A percentile compares a stretch with the other conserved stretches of the same genome.
Conservation (phyloP, 768 basidiomycete species). For the Cyclocybe aegerita region DNA sequence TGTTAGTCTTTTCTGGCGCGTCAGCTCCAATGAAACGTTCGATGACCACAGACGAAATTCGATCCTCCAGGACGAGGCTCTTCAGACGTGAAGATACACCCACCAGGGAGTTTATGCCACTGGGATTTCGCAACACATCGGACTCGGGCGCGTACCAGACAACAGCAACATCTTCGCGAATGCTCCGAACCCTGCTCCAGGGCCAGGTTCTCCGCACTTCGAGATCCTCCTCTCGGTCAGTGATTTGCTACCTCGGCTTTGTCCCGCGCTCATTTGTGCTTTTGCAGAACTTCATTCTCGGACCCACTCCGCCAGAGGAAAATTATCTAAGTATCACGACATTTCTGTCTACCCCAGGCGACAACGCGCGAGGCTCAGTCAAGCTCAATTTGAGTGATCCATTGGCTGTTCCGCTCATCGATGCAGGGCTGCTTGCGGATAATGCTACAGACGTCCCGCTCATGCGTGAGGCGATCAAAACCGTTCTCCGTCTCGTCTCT, state of each 20-base stretch:
- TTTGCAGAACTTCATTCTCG: conserved; percentile 6
- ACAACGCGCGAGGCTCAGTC: background rate
- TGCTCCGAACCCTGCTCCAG: conserved; percentile 26
- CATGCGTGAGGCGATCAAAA: conserved; percentile 8
- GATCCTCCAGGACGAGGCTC: conserved; percentile 6
- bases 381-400: background rate
- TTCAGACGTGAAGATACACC: conserved; percentile 23
- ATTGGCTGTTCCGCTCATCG: conserved; percentile 4
- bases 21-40: conserved; percentile 19
- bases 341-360: conserved; percentile 16
- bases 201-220: conserved; percentile 28
- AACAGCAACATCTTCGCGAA: conserved; percentile 18
- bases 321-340: conserved; percentile 16
- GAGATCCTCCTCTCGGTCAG: conserved; percentile 27
- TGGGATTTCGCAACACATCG: conserved; percentile 16
- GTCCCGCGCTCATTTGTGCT: too few relatives aligned
- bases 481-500: conserved; percentile 16
- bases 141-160: conserved; percentile 22
- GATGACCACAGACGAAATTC: conserved; percentile 17
- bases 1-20: conserved; percentile 16
- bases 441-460: conserved; percentile 10
- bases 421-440: conserved; percentile 13
- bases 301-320: conserved; percentile 10
- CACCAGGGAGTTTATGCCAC: conserved; percentile 24
- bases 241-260: background rate